phyloP scores from a whole-genome alignment of 345 rosid species.

The Microcos paniculata region DNA sequence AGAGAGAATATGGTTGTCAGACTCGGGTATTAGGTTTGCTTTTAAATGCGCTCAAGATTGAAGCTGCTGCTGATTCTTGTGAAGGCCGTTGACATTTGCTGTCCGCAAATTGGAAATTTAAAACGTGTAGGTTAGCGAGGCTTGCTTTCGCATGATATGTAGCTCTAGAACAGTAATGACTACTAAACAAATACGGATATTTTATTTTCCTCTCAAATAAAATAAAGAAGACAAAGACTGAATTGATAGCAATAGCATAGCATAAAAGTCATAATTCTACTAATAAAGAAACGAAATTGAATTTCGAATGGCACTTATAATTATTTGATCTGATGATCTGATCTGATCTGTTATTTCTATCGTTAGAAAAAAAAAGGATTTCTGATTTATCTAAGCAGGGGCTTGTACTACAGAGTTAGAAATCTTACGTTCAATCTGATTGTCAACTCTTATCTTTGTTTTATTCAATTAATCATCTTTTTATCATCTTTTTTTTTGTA shows the following conservation, averaged over 20 bases:
- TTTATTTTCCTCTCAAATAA: background rate
- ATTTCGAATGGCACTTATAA: too few relatives aligned
- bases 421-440: background rate
- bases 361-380: background rate
- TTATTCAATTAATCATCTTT: background rate
- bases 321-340: background rate
- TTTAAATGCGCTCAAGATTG: slow-evolving; percentile 7
- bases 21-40: slow-evolving; percentile 21
- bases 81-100: slow-evolving; percentile 35
- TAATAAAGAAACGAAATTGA: background rate
- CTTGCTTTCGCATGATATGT: background rate
- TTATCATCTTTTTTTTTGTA: too few relatives aligned
- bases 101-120: background rate
- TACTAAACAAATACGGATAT: background rate
- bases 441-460: slow-evolving; percentile 3
- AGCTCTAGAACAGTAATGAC: background rate
- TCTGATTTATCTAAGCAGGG: background rate
- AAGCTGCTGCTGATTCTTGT: background rate
- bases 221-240: background rate
- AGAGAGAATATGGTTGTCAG: slow-evolving; percentile 14
- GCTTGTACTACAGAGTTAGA: background rate
- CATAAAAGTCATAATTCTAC: background rate
- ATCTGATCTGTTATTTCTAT: background rate
- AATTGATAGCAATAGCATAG: background rate
- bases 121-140: slow-evolving; percentile 4